Evolutionary conservation across 2,329 filamentous ascomycete species (phyloP), one percentile per base, ranked within the genome.

Genomic region (Xylaria sp.): DNA sequence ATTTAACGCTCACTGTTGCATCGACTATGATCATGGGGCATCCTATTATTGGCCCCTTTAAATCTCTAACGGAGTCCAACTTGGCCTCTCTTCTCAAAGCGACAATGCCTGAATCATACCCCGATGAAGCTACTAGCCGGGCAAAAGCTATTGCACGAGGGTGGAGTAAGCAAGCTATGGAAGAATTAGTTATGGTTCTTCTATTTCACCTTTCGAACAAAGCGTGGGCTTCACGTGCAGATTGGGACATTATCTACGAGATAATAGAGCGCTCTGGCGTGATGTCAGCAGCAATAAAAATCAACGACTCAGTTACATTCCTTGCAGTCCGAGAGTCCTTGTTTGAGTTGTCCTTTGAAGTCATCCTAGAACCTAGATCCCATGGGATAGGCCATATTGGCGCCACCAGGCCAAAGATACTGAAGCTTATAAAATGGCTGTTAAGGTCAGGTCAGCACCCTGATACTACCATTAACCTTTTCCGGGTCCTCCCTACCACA

Each of bases 351-450:
- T 10, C 48, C 20, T 51, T 51, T 20, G 13, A 51, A 3, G 48
- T 10, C 23, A 25, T 51, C 20, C 28, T 51, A 8, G 9, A 51
- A 13, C 48, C 48, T 25, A 10, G 8, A 51, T 0, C 28, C 20
- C 28, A 28, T 13, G 3, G 5, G 1, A 51, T 51, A 8, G 20
- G 9, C 9, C 2, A 51, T 28, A 51, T 51, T 15, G 20, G 32
- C 32, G 51, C 20, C 15, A 13, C 51, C 51, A 54, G n/a, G 51
- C 51, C 25, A 18, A 34, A 28, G 25, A 54, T 54, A n/a, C 13
- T 54, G 15, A n/a, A 3, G 51, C 51, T 34, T n/a, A n/a, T 54
- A 54, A 54, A 34, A 54, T 54, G 51, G 25, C 51, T 54, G 5
- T n/a, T 54, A 54, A 34, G 15, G 15, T 54, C 51, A 34, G 25